Conservation (phyloP, 352 stramenopile genomes). For the Globisporangium sylvaticum region DNA sequence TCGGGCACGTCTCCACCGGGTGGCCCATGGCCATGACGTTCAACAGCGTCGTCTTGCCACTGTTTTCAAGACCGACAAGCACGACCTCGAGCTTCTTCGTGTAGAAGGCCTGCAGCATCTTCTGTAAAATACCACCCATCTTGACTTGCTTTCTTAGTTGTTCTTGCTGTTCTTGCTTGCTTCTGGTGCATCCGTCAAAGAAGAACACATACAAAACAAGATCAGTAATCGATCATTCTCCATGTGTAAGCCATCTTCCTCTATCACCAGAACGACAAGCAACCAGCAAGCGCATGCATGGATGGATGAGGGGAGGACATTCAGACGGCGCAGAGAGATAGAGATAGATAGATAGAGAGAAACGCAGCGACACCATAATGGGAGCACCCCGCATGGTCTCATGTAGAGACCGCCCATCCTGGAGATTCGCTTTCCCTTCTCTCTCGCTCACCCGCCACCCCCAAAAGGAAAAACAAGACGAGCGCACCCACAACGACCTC, state of each 20-base stretch:
- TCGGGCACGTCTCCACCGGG: slow-evolving; percentile 95
- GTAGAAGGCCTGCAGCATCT: slow-evolving; percentile 95
- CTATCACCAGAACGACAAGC: not conserved
- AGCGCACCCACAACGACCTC: not conserved
- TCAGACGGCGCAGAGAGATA: not conserved
- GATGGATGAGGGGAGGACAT: not conserved
- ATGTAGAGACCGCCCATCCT: not conserved
- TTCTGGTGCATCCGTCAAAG: not conserved
- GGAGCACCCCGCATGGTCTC: not conserved
- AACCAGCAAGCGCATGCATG: not conserved
- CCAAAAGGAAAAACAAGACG: not conserved
- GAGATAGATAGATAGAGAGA: not conserved
- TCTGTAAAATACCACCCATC: slow-evolving; percentile 93
- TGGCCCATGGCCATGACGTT: slow-evolving; percentile 95
- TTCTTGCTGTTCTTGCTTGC: not conserved
- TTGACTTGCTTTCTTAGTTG: slow-evolving; percentile 11
- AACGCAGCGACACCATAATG: not conserved
- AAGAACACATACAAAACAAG: not conserved
- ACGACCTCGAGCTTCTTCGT: slow-evolving; percentile 97
- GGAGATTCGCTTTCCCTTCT: slow-evolving; percentile 2
- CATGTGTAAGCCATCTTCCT: not conserved
- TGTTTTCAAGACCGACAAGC: slow-evolving; percentile 96
- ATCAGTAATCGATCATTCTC: not conserved
- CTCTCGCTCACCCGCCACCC: not conserved
- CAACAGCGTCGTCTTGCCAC: slow-evolving; percentile 95